Conservation (phyloP, 129 eudicot genomes). For the Chrysanthemum makinoi region DNA sequence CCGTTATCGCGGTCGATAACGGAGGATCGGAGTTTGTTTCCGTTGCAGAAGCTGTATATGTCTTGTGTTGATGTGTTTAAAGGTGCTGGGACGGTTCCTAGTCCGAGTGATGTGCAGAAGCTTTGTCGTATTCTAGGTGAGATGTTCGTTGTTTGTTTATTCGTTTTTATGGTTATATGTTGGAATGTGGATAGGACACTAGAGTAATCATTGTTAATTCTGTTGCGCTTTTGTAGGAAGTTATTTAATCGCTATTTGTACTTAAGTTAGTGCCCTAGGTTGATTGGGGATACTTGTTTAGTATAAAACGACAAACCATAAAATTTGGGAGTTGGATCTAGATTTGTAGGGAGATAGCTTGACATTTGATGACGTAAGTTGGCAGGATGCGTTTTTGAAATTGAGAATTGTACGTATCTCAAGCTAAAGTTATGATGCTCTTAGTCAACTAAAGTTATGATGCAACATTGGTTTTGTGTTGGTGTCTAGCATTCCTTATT, state of each 20-base stretch:
- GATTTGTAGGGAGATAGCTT: no score
- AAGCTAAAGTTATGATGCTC: no score
- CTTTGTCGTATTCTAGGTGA: constrained; percentile 63
- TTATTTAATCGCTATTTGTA: no score
- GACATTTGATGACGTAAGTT: no score
- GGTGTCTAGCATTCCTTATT: no score
- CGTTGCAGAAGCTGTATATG: constrained; percentile 53
- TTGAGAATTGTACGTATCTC: not conserved
- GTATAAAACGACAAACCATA: not conserved
- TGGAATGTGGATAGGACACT: no score
- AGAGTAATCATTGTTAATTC: no score
- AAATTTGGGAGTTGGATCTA: no score
- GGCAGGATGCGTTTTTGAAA: not conserved
- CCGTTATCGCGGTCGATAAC: constrained; percentile 2
- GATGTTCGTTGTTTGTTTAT: constrained; percentile 1
- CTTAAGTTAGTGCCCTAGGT: no score
- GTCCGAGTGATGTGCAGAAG: constrained; percentile 42
- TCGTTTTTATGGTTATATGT: no score
- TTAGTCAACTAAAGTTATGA: no score
- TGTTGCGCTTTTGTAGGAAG: not conserved
- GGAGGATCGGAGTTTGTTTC: not conserved
- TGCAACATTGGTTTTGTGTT: no score
- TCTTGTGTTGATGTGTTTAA: constrained; percentile 51
- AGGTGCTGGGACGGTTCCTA: constrained; percentile 67
- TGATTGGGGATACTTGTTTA: not conserved